phyloP scores from a whole-genome alignment of 345 rosid species.

The Citrus reticulata region DNA sequence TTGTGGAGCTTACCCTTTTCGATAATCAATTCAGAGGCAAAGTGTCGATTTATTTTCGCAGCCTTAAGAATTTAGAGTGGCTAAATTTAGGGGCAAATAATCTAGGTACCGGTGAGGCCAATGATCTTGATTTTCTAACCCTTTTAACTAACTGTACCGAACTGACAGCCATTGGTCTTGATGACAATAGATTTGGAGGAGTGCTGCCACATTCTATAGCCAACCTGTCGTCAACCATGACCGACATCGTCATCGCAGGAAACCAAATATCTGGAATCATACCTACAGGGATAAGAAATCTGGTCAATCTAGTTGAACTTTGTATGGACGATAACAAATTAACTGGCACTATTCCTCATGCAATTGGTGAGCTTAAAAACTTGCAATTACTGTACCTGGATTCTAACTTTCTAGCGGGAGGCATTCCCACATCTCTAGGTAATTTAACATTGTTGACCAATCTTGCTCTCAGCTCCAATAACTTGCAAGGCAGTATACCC shows the following conservation, averaged over 20 bases:
- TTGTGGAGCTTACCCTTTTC: rapidly evolving
- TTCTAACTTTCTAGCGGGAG: background rate
- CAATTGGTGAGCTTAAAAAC: background rate
- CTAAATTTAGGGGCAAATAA: rapidly evolving
- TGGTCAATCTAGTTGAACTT: background rate
- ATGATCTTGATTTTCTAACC: slow-evolving; percentile 3
- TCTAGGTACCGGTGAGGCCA: background rate
- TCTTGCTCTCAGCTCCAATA: no score
- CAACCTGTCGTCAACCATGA: slow-evolving; percentile 9
- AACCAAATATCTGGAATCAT: slow-evolving; percentile 4
- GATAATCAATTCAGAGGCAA: background rate
- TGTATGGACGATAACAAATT: background rate
- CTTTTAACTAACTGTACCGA: no score
- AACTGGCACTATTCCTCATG: slow-evolving; percentile 5
- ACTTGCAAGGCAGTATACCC: slow-evolving; percentile 12
- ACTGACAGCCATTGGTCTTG: no score
- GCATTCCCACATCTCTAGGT: slow-evolving; percentile 1
- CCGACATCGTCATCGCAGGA: rapidly evolving
- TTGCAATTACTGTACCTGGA: rapidly evolving
- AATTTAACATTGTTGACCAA: background rate
- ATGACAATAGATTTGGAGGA: no score
- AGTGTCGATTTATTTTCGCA: slow-evolving; percentile 5
- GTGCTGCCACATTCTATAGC: background rate
- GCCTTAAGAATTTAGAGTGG: background rate
- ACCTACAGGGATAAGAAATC: slow-evolving; percentile 14